Conservation (phyloP, 2,329 filamentous ascomycete species). For the Leptoxyphium fumago region DNA sequence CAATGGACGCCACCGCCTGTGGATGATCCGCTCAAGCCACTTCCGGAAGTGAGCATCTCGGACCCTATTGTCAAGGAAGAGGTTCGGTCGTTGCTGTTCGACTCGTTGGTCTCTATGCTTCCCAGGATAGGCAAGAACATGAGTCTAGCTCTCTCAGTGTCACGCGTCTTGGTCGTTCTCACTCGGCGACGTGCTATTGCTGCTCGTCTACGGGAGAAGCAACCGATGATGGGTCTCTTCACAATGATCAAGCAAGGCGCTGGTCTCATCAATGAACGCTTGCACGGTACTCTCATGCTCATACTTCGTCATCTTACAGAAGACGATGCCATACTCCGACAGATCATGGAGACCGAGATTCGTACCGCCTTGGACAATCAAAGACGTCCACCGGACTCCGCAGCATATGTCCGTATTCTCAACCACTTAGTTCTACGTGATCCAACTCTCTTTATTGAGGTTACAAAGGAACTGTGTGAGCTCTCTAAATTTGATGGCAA, state of each 20-base stretch:
- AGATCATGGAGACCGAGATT: conserved; percentile 86
- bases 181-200: conserved; percentile 68
- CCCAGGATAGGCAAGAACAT: conserved; percentile 81
- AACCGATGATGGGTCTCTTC: conserved; percentile 78
- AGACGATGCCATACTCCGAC: conserved; percentile 77
- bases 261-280: conserved; percentile 58
- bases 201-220: conserved; percentile 65
- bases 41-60: conserved; percentile 43
- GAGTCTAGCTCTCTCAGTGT: conserved; percentile 64
- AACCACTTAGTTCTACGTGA: conserved; percentile 67
- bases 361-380: conserved; percentile 52
- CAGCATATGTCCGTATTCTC: conserved; percentile 59
- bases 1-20: conserved; percentile 45
- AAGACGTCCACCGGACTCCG: conserved; percentile 46
- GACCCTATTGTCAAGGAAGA: conserved; percentile 48
- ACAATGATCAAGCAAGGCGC: conserved; percentile 90
- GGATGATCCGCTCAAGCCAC: conserved; percentile 21
- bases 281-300: conserved; percentile 65
- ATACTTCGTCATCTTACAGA: conserved; percentile 87
- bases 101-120: conserved; percentile 66
- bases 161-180: conserved; percentile 73
- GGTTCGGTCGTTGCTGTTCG: conserved; percentile 57
- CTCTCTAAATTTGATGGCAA: conserved; percentile 48
- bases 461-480: conserved; percentile 72
- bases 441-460: conserved; percentile 73